Evolutionary conservation across 2,329 filamentous ascomycete genomes (phyloP).

Genomic region (Fusarium transvaalense): DNA sequence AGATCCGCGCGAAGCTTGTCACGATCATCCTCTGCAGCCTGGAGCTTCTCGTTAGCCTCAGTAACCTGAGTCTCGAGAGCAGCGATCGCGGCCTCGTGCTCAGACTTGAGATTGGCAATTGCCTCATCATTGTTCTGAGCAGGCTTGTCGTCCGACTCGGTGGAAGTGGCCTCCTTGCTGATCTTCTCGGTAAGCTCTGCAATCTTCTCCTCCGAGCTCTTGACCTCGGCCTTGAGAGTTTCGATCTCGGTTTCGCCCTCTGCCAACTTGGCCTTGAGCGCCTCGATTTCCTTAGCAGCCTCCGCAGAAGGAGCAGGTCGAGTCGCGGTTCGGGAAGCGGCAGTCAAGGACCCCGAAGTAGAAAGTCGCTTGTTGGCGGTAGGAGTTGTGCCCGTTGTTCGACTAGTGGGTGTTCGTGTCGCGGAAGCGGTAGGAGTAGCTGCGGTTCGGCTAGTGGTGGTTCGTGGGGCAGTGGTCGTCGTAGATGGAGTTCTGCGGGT

Average conservation of each 20-base stretch:
- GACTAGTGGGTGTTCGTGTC: slow-evolving; percentile 50
- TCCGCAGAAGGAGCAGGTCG: slow-evolving; percentile 59
- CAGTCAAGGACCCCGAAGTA: slow-evolving; percentile 57
- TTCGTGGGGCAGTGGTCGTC: slow-evolving; percentile 53
- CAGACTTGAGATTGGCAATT: slow-evolving; percentile 63
- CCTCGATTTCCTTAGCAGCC: slow-evolving; percentile 67
- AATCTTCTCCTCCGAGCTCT: slow-evolving; percentile 67
- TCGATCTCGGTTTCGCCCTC: slow-evolving; percentile 70
- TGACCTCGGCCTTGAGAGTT: slow-evolving; percentile 68
- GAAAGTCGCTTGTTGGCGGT: slow-evolving; percentile 69
- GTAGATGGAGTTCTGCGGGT: slow-evolving; percentile 53
- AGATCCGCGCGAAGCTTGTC: slow-evolving; percentile 64
- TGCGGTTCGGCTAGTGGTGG: slow-evolving; percentile 49
- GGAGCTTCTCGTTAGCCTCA: slow-evolving; percentile 64
- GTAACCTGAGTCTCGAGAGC: slow-evolving; percentile 61
- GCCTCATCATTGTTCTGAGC: slow-evolving; percentile 58
- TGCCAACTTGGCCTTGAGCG: slow-evolving; percentile 70
- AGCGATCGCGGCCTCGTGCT: slow-evolving; percentile 63
- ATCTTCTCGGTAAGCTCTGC: slow-evolving; percentile 66
- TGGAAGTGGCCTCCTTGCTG: slow-evolving; percentile 55
- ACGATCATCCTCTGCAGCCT: slow-evolving; percentile 64
- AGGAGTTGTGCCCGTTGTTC: slow-evolving; percentile 57
- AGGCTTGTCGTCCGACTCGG: slow-evolving; percentile 57
- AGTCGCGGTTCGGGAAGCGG: slow-evolving; percentile 54
- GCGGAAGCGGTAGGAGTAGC: slow-evolving; percentile 19